A percentile compares a stretch with the other conserved stretches of the same genome.
phyloP scores from a whole-genome alignment of 345 rosid species.

The Gynandropsis gynandra region DNA sequence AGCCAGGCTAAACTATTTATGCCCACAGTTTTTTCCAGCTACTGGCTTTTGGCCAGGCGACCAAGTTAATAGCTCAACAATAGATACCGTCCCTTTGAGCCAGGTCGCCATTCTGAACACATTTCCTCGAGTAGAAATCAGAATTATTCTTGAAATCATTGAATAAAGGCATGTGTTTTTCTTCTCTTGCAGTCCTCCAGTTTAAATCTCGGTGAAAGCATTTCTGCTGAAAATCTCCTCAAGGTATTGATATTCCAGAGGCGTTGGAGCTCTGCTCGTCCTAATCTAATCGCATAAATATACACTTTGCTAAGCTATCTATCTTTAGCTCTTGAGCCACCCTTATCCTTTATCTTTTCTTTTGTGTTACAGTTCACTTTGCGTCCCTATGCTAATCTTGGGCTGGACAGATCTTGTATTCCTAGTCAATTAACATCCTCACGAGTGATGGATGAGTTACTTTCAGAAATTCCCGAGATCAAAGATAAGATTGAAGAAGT shows the following conservation, averaged over 20 bases:
- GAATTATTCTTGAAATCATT: neutral
- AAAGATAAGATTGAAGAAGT: constrained; percentile 52
- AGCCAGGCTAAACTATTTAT: constrained; percentile 76
- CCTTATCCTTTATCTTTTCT: neutral
- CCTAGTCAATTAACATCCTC: constrained; percentile 43
- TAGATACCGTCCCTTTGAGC: constrained; percentile 20
- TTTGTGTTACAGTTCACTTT: constrained; percentile 55
- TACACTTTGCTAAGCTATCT: neutral
- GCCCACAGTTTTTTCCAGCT: constrained; percentile 93
- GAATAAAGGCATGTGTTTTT: constrained; percentile 9
- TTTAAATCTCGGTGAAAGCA: constrained; percentile 31
- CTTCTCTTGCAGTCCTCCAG: constrained; percentile 37
- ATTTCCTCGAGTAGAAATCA: neutral
- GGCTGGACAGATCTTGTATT: constrained; percentile 65
- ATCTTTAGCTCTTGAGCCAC: constrained; percentile 15
- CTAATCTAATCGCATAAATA: no score
- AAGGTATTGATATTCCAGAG: constrained; percentile 42
- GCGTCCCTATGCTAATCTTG: constrained; percentile 79
- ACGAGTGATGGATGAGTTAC: constrained; percentile 48
- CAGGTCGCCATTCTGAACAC: constrained; percentile 42
- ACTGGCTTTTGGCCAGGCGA: constrained; percentile 67
- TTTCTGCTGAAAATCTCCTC: constrained; percentile 84
- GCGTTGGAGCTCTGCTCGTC: neutral
- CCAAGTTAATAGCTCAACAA: constrained; percentile 24
- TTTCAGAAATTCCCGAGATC: constrained; percentile 66